Conservation (phyloP, 2,329 filamentous ascomycete genomes). For the Plectosphaerella cucumerina region DNA sequence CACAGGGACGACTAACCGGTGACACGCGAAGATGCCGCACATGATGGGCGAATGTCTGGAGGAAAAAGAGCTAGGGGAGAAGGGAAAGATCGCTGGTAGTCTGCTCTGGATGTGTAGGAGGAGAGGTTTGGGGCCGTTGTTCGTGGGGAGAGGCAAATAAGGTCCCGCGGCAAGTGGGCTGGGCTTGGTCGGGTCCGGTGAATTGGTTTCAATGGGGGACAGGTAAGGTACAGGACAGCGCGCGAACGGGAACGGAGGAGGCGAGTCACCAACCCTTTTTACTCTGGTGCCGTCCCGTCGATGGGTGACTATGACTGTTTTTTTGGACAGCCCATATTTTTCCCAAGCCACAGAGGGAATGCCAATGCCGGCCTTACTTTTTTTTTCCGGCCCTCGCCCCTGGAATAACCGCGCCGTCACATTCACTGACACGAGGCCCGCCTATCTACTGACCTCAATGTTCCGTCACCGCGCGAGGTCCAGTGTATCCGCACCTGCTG, state of each 20-base stretch:
- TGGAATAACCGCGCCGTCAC: too few relatives aligned
- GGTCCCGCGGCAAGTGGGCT: slow-evolving; percentile 6
- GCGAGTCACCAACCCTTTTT: too few relatives aligned
- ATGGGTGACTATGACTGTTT: slow-evolving; percentile 1
- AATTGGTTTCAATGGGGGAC: too few relatives aligned
- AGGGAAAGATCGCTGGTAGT: too few relatives aligned
- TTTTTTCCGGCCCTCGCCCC: slow-evolving; percentile 1
- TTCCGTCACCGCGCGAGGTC: too few relatives aligned
- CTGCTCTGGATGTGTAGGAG: background rate
- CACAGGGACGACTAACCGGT: slow-evolving; percentile 59
- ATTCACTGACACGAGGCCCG: background rate
- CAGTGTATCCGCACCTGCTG: too few relatives aligned
- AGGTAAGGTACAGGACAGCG: too few relatives aligned
- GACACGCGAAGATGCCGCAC: slow-evolving; percentile 97
- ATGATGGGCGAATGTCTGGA: slow-evolving; percentile 49
- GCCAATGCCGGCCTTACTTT: slow-evolving; percentile 2
- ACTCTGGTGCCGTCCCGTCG: background rate
- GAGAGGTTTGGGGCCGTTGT: slow-evolving; percentile 1
- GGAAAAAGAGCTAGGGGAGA: background rate
- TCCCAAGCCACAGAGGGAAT: background rate
- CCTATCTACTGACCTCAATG: slow-evolving; percentile 4
- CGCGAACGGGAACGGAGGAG: slow-evolving; percentile 4
- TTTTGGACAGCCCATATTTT: slow-evolving; percentile 11
- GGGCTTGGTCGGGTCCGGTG: background rate
- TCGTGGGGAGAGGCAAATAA: slow-evolving; percentile 6